Percentiles rank a stretch among this genome's conserved stretches.
Conservation (phyloP, 106 monocot genomes). For the Chionographis japonica region DNA sequence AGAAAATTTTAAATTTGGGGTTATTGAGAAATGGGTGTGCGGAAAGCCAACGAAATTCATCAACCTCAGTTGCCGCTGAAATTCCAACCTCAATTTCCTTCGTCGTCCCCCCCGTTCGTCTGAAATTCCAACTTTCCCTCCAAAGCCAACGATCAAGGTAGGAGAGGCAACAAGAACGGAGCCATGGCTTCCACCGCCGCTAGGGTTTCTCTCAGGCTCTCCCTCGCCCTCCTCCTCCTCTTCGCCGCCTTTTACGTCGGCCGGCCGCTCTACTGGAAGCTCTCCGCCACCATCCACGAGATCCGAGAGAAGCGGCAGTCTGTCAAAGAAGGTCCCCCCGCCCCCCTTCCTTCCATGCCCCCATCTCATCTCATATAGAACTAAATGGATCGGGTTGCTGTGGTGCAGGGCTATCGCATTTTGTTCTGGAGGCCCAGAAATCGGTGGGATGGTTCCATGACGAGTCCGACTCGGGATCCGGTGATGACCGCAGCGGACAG, state of each 20-base stretch:
- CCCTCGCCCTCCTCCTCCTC: conserved; percentile 10
- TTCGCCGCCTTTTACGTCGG: conserved; percentile 37
- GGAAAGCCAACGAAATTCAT: too few relatives aligned
- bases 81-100: too few relatives aligned
- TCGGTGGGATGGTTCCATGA: conserved; percentile 29
- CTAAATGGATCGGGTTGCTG: too few relatives aligned
- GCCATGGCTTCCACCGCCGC: conserved; percentile 16
- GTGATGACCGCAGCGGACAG: not conserved
- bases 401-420: conserved; percentile 28
- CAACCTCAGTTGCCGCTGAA: too few relatives aligned
- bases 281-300: conserved; percentile 52
- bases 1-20: too few relatives aligned
- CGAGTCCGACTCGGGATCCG: conserved; percentile 21
- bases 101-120: too few relatives aligned
- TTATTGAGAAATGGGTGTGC: too few relatives aligned
- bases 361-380: too few relatives aligned
- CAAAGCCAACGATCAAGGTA: not conserved
- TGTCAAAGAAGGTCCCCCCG: conserved; percentile 21
- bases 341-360: not conserved
- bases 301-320: conserved; percentile 33
- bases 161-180: too few relatives aligned
- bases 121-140: not conserved
- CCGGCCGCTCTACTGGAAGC: conserved; percentile 58
- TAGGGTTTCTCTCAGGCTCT: conserved; percentile 28
- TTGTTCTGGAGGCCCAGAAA: conserved; percentile 23